Evolutionary conservation across 306 rosid species (phyloP), one percentile per base, ranked within the genome.

Genomic region (Quercus wislizeni): DNA sequence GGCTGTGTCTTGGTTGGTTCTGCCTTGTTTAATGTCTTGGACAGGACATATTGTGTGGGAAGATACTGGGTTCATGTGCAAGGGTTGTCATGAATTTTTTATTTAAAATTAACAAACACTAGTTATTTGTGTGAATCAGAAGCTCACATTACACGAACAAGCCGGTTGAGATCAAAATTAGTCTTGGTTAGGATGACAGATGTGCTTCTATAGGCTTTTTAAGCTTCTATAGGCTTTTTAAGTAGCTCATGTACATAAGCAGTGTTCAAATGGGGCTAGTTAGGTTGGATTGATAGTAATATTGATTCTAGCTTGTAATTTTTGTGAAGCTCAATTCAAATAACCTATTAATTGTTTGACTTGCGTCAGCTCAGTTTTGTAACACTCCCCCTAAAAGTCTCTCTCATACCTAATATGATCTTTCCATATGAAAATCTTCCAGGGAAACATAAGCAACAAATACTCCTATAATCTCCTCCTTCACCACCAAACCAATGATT

Each of bases 351-450:
- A 31, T 19, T 33, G 49, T 46, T 67, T 67, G 51, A 31, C 49
- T 67, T 67, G 51, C n/a, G 15, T 35, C 71, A 4, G 51, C 71
- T 64, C 51, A 18, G 21, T 4, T 65, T 67, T 67, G 18, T 33
- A 21, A 33, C 25, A 19, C 4, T 67, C 25, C 49, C 49, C 35
- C 20, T 23, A 43, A 67, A 14, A 64, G 5, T 67, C 69, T 59
- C 52, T 69, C 70, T 69, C 62, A 43, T 64, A 14, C 20, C 23
- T 12, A 54, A 59, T 38, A 20, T 81, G 76, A 78, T 75, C 76
- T 74, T 79, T 63, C 13, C 20, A 62, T 25, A 57, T 70, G 38
- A 69, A 18, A 75, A 54, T 76, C 83, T 61, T 61, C 71, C 25
- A 28, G 41, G 61, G 49, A 71, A 62, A 51, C 74, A 33, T 65